Percentiles rank a stretch among this genome's conserved stretches.
Conservation (phyloP, 192 early-diverging fungal species). For the Backusella parvicylindrica region DNA sequence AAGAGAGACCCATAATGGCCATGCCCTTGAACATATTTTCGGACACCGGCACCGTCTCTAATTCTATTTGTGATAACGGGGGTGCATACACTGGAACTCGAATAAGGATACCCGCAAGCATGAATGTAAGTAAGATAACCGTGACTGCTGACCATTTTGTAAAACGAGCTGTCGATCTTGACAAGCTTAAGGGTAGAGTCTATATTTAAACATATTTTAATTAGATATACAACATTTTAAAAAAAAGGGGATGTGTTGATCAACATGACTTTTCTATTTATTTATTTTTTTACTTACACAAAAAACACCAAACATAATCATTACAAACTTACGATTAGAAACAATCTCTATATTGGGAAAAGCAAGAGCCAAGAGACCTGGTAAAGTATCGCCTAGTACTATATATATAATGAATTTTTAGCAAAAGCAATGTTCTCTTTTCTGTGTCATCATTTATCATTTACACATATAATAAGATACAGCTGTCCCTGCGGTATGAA, state of each 20-base stretch:
- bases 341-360: constrained; percentile 24
- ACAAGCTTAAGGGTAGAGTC: constrained; percentile 59
- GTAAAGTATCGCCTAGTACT: constrained; percentile 49
- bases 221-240: neutral
- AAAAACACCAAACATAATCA: constrained; percentile 25
- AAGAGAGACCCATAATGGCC: constrained; percentile 66
- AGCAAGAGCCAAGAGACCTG: constrained; percentile 29
- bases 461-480: constrained; percentile 22
- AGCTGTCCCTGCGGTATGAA: constrained; percentile 39
- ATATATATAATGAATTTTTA: neutral
- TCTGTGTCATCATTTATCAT: neutral
- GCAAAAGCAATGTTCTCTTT: neutral
- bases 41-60: constrained; percentile 11
- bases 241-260: neutral
- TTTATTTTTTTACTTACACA: constrained; percentile 14
- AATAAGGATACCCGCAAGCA: constrained; percentile 53
- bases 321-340: constrained; percentile 27
- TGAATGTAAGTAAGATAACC: constrained; percentile 55
- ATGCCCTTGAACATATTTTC: constrained; percentile 56
- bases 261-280: neutral
- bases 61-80: neutral
- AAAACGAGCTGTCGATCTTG: constrained; percentile 56
- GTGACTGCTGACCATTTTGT: constrained; percentile 53
- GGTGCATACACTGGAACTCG: constrained; percentile 51
- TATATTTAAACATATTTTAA: constrained; percentile 8